Evolutionary conservation across 805 yeast species (phyloP).

Genomic region (Candida ovalis): DNA sequence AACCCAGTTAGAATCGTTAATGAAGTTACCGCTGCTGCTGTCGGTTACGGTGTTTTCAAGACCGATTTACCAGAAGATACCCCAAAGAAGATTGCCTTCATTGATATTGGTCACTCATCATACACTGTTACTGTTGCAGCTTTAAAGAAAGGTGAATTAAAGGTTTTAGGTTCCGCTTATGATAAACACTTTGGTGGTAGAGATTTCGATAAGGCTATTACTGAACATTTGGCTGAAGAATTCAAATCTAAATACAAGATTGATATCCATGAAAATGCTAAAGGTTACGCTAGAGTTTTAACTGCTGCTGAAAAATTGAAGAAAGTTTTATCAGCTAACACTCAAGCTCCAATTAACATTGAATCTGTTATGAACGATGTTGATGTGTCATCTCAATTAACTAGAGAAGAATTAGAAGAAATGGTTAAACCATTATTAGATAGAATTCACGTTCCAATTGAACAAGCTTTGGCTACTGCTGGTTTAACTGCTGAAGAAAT

Average conservation of each 20-base stretch:
- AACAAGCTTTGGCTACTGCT: slow-evolving; percentile 77
- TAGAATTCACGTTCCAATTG: slow-evolving; percentile 73
- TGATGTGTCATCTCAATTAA: slow-evolving; percentile 85
- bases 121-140: slow-evolving; percentile 87
- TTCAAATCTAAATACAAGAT: slow-evolving; percentile 90
- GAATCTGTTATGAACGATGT: slow-evolving; percentile 97
- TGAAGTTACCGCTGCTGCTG: slow-evolving; percentile 98
- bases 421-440: slow-evolving; percentile 77
- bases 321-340: slow-evolving; percentile 95
- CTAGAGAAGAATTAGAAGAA: slow-evolving; percentile 91
- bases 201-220: slow-evolving; percentile 89
- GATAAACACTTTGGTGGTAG: slow-evolving; percentile 99
- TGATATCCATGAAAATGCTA: slow-evolving; percentile 85
- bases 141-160: slow-evolving; percentile 94
- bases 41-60: slow-evolving; percentile 98
- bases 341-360: slow-evolving; percentile 88
- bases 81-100: slow-evolving; percentile 84
- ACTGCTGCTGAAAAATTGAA: slow-evolving; percentile 90
- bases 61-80: slow-evolving; percentile 93
- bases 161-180: slow-evolving; percentile 85
- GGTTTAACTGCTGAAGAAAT: slow-evolving; percentile 67
- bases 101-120: slow-evolving; percentile 96
- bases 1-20: slow-evolving; percentile 98
- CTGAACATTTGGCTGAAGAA: slow-evolving; percentile 91
- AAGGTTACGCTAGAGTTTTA: slow-evolving; percentile 91